Base-by-base conservation (phyloP, 2,329 filamentous ascomycete genomes). In the Aureobasidium musti region DNA sequence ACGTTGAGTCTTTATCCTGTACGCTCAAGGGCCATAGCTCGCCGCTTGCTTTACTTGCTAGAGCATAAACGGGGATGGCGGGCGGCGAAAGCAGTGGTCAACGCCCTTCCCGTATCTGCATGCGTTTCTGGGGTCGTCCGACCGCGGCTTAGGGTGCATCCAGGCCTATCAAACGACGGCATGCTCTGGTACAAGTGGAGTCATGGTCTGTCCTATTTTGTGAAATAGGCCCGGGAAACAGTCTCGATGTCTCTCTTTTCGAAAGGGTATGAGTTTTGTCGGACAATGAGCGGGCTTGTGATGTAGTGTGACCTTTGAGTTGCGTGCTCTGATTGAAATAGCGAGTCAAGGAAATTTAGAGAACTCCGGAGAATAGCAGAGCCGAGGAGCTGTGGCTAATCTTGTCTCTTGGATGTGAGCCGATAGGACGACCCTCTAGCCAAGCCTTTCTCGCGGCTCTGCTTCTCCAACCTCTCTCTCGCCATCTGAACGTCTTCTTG, bases 1-100 rank as follows among this genome's bases (percentile, higher is more conserved):
- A 33, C 61, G 49, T 64, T 64, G 61, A 64, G 61, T 54, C 61
- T 64, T 64, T 64, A 64, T 64, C 61, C 33, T 64, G 61, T 64
- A 64, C 49, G 37, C 49, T 43, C 26, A 43, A 64, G 35, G 61
- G 61, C 61, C 61, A 54, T 64, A 64, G 61, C 61, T 64, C 61
- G 61, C 60, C 61, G 49, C 61, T 64, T 64, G 61, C 17, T 54
- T 23, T 52, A 45, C 61, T 26, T 41, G 30, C 49, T 64, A 43
- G 61, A 64, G 49, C 61, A 53, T 35, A 53, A 53, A 54, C 41
- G 47, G 61, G 39, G 61, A 64, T 64, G 61, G 61, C 61, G 61
- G 61, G 61, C 21, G 47, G 49, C 61, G 61, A 45, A 41, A 43
- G 47, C 60, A 30, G 45, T 63, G 60, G 60, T 63, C 60, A 63